Evolutionary conservation across 305 asterid species (phyloP).

Genomic region (Fraxinus platypoda): DNA sequence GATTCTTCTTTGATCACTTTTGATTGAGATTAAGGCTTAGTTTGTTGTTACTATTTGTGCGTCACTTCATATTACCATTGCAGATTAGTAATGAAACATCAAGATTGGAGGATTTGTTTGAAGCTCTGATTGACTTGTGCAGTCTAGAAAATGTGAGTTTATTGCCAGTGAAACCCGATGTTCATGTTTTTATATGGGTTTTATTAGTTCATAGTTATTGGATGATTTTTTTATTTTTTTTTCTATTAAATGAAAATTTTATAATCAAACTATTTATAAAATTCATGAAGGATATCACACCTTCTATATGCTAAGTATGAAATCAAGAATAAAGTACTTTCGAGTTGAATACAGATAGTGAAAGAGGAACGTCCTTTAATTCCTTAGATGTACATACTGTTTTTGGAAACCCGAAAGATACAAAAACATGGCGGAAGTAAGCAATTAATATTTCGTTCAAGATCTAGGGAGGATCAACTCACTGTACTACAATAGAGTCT

Average conservation of each 20-base stretch:
- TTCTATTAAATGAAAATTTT: constrained; percentile 6
- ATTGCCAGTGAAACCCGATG: constrained; percentile 8
- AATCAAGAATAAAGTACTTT: neutral
- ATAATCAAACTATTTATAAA: neutral
- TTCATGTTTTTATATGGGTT: neutral
- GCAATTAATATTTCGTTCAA: neutral
- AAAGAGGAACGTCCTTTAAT: neutral
- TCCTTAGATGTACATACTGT: neutral
- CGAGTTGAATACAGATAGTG: neutral
- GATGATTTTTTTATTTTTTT: neutral
- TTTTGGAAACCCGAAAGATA: neutral
- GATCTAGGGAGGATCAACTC: neutral
- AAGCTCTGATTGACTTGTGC: constrained; percentile 76
- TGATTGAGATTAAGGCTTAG: neutral
- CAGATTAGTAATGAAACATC: constrained; percentile 63
- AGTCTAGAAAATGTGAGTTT: constrained; percentile 66
- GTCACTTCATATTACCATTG: constrained; percentile 30
- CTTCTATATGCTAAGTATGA: neutral
- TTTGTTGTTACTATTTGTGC: neutral
- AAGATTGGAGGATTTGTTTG: constrained; percentile 58
- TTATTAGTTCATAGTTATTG: constrained; percentile 10
- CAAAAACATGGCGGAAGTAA: neutral
- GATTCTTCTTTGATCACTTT: neutral
- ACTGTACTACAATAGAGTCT: neutral
- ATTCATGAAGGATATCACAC: neutral